These are phyloP conservation scores for Vitellaria paradoxa DNA, from an alignment of 179 eudicot genomes.

Conservation along the genomic window DNA sequence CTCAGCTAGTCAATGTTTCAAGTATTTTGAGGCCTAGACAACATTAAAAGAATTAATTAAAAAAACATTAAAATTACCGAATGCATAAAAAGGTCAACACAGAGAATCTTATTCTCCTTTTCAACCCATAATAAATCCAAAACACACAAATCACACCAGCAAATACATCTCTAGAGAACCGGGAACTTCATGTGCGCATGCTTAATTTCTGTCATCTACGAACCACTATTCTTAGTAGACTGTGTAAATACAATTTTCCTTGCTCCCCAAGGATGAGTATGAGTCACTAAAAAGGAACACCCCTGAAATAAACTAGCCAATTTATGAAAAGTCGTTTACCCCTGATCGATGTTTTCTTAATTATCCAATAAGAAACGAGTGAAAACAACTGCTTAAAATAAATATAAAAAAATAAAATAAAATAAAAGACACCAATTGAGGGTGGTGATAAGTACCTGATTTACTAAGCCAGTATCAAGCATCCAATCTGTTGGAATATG, in stretches of 20 bases:
- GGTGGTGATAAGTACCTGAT: slow-evolving; percentile 48
- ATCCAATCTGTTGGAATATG: slow-evolving; percentile 91
- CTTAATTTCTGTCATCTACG: slow-evolving; percentile 41
- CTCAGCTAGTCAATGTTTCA: too few relatives aligned
- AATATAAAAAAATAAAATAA: too few relatives aligned
- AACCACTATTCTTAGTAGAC: slow-evolving; percentile 11
- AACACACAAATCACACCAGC: slow-evolving; percentile 22
- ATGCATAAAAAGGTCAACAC: slow-evolving; percentile 24
- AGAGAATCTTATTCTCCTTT: slow-evolving; percentile 38
- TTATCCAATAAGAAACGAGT: too few relatives aligned
- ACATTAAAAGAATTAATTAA: too few relatives aligned
- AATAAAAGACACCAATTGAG: too few relatives aligned
- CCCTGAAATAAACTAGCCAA: too few relatives aligned
- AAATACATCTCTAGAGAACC: slow-evolving; percentile 21
- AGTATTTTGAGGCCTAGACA: too few relatives aligned
- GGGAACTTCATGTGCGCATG: slow-evolving; percentile 46
- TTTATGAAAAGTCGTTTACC: too few relatives aligned
- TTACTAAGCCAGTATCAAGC: slow-evolving; percentile 77
- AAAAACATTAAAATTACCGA: too few relatives aligned
- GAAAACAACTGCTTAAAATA: too few relatives aligned
- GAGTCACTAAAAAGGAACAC: slow-evolving; percentile 14
- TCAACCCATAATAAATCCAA: slow-evolving; percentile 15
- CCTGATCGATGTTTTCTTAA: too few relatives aligned
- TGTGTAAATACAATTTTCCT: neutral
- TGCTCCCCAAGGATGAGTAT: slow-evolving; percentile 9